Percentiles rank a stretch among this genome's conserved stretches.
Conservation (phyloP, 345 rosid genomes). For the Reutealis trisperma region DNA sequence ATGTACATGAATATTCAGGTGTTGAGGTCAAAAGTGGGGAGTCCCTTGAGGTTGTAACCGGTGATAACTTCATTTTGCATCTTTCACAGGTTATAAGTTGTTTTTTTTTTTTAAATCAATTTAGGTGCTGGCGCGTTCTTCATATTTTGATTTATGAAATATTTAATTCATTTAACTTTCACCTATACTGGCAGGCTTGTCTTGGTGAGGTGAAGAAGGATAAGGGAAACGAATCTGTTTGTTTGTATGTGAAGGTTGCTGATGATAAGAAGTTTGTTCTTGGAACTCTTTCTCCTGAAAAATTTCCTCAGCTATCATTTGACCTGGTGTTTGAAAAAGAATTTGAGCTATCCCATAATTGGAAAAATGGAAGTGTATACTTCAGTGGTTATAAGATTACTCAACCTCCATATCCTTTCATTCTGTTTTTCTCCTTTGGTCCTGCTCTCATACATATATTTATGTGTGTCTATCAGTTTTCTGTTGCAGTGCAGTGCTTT, state of each 20-base stretch:
- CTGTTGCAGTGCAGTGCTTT: neutral
- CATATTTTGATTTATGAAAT: neutral
- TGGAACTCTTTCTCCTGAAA: slow-evolving; percentile 64
- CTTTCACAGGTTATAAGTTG: slow-evolving; percentile 56
- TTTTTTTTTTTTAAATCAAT: neutral
- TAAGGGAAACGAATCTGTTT: slow-evolving; percentile 40
- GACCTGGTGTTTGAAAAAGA: slow-evolving; percentile 57
- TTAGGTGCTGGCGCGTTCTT: neutral
- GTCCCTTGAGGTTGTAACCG: slow-evolving; percentile 37
- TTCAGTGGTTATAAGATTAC: slow-evolving; percentile 60
- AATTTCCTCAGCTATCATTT: slow-evolving; percentile 55
- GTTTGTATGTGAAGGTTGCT: slow-evolving; percentile 37
- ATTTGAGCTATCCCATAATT: slow-evolving; percentile 65
- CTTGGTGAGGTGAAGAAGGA: slow-evolving; percentile 61
- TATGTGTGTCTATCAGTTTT: neutral
- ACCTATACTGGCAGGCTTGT: slow-evolving; percentile 41
- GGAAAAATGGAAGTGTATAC: slow-evolving; percentile 69
- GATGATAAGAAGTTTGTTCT: slow-evolving; percentile 52
- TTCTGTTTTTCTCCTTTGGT: neutral
- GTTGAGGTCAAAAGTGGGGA: slow-evolving; percentile 60
- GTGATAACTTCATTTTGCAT: slow-evolving; percentile 43
- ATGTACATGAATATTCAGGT: slow-evolving; percentile 39
- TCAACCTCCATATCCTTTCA: slow-evolving; percentile 52
- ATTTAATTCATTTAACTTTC: neutral
- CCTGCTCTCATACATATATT: neutral